Evolutionary conservation across 257 asterid species (phyloP).

Genomic region (Rhazya stricta): DNA sequence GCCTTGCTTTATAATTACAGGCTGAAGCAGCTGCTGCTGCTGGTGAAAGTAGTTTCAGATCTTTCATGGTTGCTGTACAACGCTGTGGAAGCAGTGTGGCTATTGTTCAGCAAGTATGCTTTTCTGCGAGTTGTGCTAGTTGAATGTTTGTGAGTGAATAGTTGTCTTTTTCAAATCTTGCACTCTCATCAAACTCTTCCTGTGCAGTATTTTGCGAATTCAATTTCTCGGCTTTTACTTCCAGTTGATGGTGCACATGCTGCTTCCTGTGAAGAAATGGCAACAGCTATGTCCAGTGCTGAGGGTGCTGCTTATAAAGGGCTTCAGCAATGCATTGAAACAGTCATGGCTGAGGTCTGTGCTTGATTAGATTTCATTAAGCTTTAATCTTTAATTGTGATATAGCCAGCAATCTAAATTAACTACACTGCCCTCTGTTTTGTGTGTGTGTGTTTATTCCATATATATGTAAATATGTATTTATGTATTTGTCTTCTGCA

Average conservation of each 20-base stretch:
- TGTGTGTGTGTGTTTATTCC: not conserved
- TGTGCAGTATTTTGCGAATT: constrained; percentile 83
- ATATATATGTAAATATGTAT: not conserved
- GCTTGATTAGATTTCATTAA: constrained; percentile 3
- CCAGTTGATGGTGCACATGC: constrained; percentile 99
- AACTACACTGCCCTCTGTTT: not conserved
- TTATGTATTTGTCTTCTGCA: not conserved
- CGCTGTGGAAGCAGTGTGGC: constrained; percentile 99
- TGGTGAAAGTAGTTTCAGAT: constrained; percentile 95
- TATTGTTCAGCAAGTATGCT: constrained; percentile 90
- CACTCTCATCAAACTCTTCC: constrained; percentile 10
- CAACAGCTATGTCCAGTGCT: constrained; percentile 91
- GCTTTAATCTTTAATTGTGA: not conserved
- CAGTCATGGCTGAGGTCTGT: constrained; percentile 98
- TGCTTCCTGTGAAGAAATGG: constrained; percentile 97
- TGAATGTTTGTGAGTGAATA: constrained; percentile 1
- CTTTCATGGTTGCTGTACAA: constrained; percentile 98
- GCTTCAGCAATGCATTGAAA: constrained; percentile 94
- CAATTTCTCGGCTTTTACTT: constrained; percentile 84
- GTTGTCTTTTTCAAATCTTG: constrained; percentile 2
- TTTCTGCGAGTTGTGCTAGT: constrained; percentile 9
- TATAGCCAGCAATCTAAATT: not conserved
- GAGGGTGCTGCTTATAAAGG: constrained; percentile 99
- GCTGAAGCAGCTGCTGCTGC: constrained; percentile 99
- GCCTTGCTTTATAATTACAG: constrained; percentile 33